phyloP scores from a whole-genome alignment of 495 filamentous ascomycete genomes.

The Opeltia flavorubescens region DNA sequence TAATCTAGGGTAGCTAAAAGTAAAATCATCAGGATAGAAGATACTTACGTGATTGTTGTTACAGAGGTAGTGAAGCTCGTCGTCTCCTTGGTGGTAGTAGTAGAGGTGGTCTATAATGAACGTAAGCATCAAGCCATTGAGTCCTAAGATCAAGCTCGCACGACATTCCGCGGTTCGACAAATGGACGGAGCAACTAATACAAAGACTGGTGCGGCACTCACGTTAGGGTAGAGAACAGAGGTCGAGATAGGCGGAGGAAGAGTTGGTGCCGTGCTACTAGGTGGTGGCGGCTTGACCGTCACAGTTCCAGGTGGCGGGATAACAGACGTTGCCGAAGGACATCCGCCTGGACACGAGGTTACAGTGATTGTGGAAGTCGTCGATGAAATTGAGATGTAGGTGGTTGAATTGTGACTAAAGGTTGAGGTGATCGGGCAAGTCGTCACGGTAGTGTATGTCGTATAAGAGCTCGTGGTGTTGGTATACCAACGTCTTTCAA shows the following conservation, averaged over 20 bases:
- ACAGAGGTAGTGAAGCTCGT: neutral
- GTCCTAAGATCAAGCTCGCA: neutral
- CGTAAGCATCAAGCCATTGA: neutral
- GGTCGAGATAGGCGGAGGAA: neutral
- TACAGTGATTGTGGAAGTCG: conserved; percentile 10
- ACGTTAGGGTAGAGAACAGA: neutral
- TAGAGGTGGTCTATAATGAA: too few relatives aligned
- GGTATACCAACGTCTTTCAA: neutral
- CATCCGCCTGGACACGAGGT: conserved; percentile 11
- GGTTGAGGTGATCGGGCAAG: conserved; percentile 11
- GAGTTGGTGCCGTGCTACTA: neutral
- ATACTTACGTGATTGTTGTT: neutral
- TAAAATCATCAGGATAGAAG: neutral
- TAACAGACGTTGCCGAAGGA: neutral
- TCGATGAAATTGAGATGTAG: conserved; percentile 7
- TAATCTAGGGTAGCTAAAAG: neutral
- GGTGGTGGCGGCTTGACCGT: neutral
- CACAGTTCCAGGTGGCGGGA: neutral
- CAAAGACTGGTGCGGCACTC: neutral
- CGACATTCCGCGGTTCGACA: neutral
- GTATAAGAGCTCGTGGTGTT: conserved; percentile 5
- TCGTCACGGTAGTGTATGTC: conserved; percentile 13
- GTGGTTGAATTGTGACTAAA: conserved; percentile 3
- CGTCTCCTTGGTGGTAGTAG: neutral
- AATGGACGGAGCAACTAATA: neutral